Conservation (phyloP, 2,329 filamentous ascomycete species). For the Talaromyces sp. region DNA sequence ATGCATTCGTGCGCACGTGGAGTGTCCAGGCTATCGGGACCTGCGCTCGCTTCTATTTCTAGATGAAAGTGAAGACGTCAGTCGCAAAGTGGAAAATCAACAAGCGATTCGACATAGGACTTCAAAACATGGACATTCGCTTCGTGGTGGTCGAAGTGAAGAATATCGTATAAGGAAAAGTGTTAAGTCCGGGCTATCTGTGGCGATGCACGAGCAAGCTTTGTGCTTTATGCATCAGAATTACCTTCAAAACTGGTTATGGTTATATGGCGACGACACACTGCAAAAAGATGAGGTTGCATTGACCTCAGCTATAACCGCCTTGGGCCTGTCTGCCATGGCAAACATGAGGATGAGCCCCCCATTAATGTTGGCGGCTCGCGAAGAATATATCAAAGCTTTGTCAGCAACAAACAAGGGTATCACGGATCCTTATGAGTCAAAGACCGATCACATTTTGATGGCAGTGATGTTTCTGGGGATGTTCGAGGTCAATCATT, state of each 20-base stretch:
- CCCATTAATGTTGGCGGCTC: conserved; percentile 16
- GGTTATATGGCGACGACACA: conserved; percentile 7
- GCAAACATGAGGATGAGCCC: conserved; percentile 18
- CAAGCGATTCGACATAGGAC: no score
- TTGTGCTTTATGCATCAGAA: conserved; percentile 14
- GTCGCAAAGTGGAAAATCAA: conserved; percentile 5
- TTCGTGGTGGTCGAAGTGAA: no score
- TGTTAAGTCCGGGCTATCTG: no score
- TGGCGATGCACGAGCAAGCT: conserved; percentile 13
- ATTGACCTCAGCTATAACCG: conserved; percentile 15
- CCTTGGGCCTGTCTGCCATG: conserved; percentile 16
- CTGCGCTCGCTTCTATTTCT: not conserved
- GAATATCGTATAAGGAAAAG: no score
- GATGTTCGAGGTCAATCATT: conserved; percentile 16
- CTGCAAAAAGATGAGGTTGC: not conserved
- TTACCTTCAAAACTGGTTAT: conserved; percentile 13
- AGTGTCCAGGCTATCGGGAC: conserved; percentile 20
- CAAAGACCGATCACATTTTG: conserved; percentile 17
- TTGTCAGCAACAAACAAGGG: conserved; percentile 16
- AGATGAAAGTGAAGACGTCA: conserved; percentile 17
- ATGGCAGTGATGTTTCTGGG: conserved; percentile 17
- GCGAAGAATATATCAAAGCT: conserved; percentile 18
- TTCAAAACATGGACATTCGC: no score
- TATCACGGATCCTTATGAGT: not conserved
- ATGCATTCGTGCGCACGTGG: conserved; percentile 16